Evolutionary conservation across 1,139 yeast species (phyloP).

Genomic region (Scheffersomyces titani): DNA sequence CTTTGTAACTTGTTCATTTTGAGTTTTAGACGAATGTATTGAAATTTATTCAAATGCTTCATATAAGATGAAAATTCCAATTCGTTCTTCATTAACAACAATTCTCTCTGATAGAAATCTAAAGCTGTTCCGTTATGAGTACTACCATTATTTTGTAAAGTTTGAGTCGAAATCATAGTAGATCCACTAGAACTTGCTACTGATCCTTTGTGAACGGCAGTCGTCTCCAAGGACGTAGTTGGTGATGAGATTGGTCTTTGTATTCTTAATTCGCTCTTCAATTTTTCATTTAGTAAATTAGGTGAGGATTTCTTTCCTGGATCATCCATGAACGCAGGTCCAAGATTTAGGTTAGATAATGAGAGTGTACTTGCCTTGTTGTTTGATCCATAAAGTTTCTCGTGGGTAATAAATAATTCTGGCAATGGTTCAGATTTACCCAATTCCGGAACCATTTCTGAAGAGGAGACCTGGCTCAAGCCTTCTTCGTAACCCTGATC

Average conservation of each 20-base stretch:
- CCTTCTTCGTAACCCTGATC: not conserved
- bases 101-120: slow-evolving; percentile 57
- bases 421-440: slow-evolving; percentile 20
- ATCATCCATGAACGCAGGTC: not conserved
- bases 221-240: slow-evolving; percentile 25
- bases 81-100: slow-evolving; percentile 60
- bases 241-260: slow-evolving; percentile 24
- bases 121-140: slow-evolving; percentile 25
- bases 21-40: slow-evolving; percentile 39
- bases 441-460: slow-evolving; percentile 1
- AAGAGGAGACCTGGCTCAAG: not conserved
- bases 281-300: slow-evolving; percentile 15
- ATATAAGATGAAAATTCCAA: slow-evolving; percentile 61
- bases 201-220: slow-evolving; percentile 19
- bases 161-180: not conserved
- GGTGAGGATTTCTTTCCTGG: slow-evolving; percentile 6
- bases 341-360: not conserved
- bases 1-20: slow-evolving; percentile 27
- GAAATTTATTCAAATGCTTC: slow-evolving; percentile 51
- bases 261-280: slow-evolving; percentile 17
- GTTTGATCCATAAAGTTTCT: slow-evolving; percentile 26
- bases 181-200: not conserved
- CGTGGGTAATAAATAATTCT: slow-evolving; percentile 37
- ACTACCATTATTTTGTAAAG: not conserved
- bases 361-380: slow-evolving; percentile 2